Evolutionary conservation across 1,284 basidiomycete genomes (phyloP).

Genomic region (Trichosporon sp.): DNA sequence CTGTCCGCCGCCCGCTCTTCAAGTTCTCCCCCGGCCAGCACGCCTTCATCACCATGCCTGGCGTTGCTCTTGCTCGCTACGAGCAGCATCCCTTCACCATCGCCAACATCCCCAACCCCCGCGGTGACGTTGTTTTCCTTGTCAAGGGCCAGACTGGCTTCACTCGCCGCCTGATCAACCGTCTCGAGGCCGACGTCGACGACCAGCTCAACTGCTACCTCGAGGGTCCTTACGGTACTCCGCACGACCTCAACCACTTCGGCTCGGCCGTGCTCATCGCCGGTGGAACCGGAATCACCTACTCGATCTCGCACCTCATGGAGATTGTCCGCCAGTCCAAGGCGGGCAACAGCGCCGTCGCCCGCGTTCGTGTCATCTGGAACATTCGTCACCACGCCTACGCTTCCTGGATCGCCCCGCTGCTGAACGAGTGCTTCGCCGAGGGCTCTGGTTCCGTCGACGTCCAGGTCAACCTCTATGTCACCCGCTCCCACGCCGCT

Average conservation of each 20-base stretch:
- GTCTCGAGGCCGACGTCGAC: slow-evolving; percentile 30
- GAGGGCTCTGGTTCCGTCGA: slow-evolving; percentile 21
- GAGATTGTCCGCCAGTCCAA: slow-evolving; percentile 39
- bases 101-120: slow-evolving; percentile 35
- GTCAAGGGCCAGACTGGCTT: slow-evolving; percentile 40
- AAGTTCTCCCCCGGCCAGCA: slow-evolving; percentile 49
- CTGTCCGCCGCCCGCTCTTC: slow-evolving; percentile 30
- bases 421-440: slow-evolving; percentile 29
- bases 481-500: slow-evolving; percentile 28
- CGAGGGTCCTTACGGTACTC: slow-evolving; percentile 52
- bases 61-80: slow-evolving; percentile 46
- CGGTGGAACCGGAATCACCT: slow-evolving; percentile 52
- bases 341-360: slow-evolving; percentile 39
- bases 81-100: slow-evolving; percentile 54
- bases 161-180: slow-evolving; percentile 38
- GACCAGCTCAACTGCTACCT: slow-evolving; percentile 39
- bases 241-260: slow-evolving; percentile 33
- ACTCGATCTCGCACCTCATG: slow-evolving; percentile 43
- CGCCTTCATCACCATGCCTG: slow-evolving; percentile 48
- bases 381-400: slow-evolving; percentile 33
- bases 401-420: slow-evolving; percentile 34
- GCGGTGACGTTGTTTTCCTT: slow-evolving; percentile 28
- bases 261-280: slow-evolving; percentile 24
- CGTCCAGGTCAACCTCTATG: slow-evolving; percentile 33
- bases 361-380: slow-evolving; percentile 44